A percentile compares a stretch with the other conserved stretches of the same genome.
Evolutionary conservation across 768 basidiomycete genomes (phyloP).

Genomic region (Hypholoma sublateritium): DNA sequence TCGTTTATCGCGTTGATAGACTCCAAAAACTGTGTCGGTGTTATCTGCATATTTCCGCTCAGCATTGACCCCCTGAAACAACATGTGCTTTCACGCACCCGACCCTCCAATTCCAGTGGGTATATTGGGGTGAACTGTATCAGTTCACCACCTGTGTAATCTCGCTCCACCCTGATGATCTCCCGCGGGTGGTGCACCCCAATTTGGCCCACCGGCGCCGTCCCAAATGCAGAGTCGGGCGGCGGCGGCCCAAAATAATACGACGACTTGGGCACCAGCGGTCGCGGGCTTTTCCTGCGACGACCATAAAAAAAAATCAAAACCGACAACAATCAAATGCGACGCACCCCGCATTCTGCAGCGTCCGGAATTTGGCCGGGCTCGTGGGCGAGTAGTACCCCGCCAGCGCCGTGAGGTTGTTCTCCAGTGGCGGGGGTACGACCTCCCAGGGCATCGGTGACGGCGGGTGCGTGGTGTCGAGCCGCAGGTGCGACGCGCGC

Average conservation of each 20-base stretch:
- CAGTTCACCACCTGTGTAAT: slow-evolving; percentile 89
- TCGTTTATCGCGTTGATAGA: slow-evolving; percentile 92
- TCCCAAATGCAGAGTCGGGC: slow-evolving; percentile 77
- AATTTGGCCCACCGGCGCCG: slow-evolving; percentile 78
- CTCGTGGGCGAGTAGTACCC: slow-evolving; percentile 43
- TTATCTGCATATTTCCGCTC: slow-evolving; percentile 53
- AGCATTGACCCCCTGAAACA: not conserved
- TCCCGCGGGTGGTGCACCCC: slow-evolving; percentile 91
- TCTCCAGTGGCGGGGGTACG: slow-evolving; percentile 46
- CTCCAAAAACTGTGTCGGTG: slow-evolving; percentile 86
- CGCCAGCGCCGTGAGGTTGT: slow-evolving; percentile 31
- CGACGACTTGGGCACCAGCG: slow-evolving; percentile 71
- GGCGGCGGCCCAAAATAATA: slow-evolving; percentile 86
- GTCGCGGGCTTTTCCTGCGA: slow-evolving; percentile 33
- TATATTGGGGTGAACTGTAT: slow-evolving; percentile 88
- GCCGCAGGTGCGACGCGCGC: slow-evolving; percentile 44
- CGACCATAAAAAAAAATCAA: slow-evolving; percentile 8
- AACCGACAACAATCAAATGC: slow-evolving; percentile 9
- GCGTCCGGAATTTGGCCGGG: slow-evolving; percentile 41
- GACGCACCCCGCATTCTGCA: slow-evolving; percentile 45
- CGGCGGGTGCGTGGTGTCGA: slow-evolving; percentile 44
- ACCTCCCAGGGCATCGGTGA: slow-evolving; percentile 72
- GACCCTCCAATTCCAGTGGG: slow-evolving; percentile 89
- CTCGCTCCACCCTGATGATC: slow-evolving; percentile 87
- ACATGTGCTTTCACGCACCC: slow-evolving; percentile 45